A percentile compares a stretch with the other conserved stretches of the same genome.
These are phyloP conservation scores for Cryptosporidium canis DNA, from an alignment of 169 alveolate genomes.

Conservation along the genomic window DNA sequence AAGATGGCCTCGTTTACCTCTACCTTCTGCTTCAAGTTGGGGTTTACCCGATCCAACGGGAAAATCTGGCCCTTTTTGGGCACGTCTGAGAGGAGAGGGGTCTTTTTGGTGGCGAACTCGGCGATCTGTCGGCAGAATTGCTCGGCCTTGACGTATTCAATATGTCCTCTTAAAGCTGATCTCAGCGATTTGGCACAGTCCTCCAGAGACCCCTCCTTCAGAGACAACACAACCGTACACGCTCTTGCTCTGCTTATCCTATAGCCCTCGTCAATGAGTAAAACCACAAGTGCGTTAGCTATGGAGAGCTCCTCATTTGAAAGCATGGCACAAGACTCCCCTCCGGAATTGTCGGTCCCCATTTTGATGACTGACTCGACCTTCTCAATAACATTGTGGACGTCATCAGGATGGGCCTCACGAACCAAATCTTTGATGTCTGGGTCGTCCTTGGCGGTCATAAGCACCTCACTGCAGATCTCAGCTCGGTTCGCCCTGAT, in stretches of 20 bases:
- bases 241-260: slow-evolving; percentile 44
- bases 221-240: slow-evolving; percentile 27
- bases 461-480: slow-evolving; percentile 28
- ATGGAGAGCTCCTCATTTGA: slow-evolving; percentile 26
- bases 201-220: slow-evolving; percentile 53
- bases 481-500: background rate
- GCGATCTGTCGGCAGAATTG: slow-evolving; percentile 25
- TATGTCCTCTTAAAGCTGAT: slow-evolving; percentile 23
- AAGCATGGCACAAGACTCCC: slow-evolving; percentile 8
- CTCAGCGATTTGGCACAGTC: slow-evolving; percentile 57
- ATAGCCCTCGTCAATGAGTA: slow-evolving; percentile 40
- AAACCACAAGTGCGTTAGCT: slow-evolving; percentile 42
- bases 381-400: background rate
- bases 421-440: slow-evolving; percentile 39
- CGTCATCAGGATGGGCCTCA: slow-evolving; percentile 37
- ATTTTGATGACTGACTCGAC: background rate
- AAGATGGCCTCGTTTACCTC: slow-evolving; percentile 52
- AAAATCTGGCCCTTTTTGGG: background rate
- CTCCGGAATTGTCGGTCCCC: slow-evolving; percentile 41
- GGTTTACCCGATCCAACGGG: background rate
- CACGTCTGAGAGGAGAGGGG: background rate
- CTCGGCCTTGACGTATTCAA: slow-evolving; percentile 41
- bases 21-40: slow-evolving; percentile 3
- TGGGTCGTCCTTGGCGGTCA: slow-evolving; percentile 13
- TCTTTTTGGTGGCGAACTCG: background rate